Conservation (phyloP, 306 rosid species). For the Castanea mollissima region DNA sequence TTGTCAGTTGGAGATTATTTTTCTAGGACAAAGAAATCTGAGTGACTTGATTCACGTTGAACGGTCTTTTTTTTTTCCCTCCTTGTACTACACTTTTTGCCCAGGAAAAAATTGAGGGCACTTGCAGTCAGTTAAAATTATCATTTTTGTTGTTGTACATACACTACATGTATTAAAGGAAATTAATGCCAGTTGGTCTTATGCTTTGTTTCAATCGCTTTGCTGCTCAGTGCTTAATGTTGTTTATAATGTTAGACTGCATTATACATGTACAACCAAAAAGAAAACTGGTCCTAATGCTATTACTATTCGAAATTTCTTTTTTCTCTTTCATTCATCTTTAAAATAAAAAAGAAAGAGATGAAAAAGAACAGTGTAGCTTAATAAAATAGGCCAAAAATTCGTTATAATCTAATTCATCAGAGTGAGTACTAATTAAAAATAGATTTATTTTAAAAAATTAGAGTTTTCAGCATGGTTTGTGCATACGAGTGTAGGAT, state of each 20-base stretch:
- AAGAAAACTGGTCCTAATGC: too few relatives aligned
- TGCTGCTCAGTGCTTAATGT: not conserved
- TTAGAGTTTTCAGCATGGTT: too few relatives aligned
- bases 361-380: too few relatives aligned
- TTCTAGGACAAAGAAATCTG: not conserved
- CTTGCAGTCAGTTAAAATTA: not conserved
- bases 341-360: too few relatives aligned
- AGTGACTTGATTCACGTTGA: not conserved
- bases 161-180: not conserved
- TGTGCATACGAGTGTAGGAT: too few relatives aligned
- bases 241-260: not conserved
- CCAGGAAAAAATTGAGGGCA: not conserved
- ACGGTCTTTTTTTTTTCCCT: not conserved
- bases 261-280: not conserved
- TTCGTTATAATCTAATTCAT: too few relatives aligned
- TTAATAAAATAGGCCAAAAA: too few relatives aligned
- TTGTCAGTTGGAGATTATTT: conserved; percentile 61
- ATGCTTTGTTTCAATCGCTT: not conserved
- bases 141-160: not conserved
- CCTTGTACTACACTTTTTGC: not conserved
- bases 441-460: too few relatives aligned
- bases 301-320: too few relatives aligned
- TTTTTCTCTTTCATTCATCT: too few relatives aligned
- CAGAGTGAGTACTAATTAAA: too few relatives aligned
- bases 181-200: not conserved